Percentiles rank a stretch among this genome's conserved stretches.
Evolutionary conservation across 169 alveolate species (phyloP).

Genomic region (Amoebophrya sp.): DNA sequence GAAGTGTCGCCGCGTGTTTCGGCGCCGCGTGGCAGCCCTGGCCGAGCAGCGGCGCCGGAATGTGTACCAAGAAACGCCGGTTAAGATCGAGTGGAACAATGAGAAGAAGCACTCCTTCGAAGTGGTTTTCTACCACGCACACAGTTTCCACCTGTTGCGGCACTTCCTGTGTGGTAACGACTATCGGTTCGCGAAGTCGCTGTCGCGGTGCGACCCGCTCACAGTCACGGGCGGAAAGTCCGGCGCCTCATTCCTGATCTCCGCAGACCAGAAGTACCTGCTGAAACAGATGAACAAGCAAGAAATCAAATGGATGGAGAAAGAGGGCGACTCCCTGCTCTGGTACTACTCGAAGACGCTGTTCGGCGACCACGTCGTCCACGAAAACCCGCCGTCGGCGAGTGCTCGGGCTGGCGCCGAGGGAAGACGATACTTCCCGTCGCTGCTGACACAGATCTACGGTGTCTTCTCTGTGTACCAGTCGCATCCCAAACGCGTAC

Average conservation of each 20-base stretch:
- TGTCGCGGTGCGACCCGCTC: neutral
- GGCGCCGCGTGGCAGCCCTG: too few relatives aligned
- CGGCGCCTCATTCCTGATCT: conserved; percentile 3
- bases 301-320: neutral
- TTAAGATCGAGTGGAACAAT: neutral
- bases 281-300: neutral
- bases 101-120: conserved; percentile 1
- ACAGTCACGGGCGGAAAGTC: neutral
- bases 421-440: too few relatives aligned
- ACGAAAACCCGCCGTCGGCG: too few relatives aligned
- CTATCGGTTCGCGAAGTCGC: neutral
- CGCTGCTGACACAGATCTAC: neutral
- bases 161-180: neutral
- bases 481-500: neutral
- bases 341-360: conserved; percentile 2
- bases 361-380: neutral
- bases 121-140: conserved; percentile 1
- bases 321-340: conserved; percentile 5
- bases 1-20: too few relatives aligned
- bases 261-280: neutral
- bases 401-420: too few relatives aligned
- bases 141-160: neutral
- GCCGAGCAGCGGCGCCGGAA: too few relatives aligned
- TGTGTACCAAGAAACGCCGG: too few relatives aligned
- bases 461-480: neutral